Evolutionary conservation across 2,329 filamentous ascomycete species (phyloP).

Genomic region (Cladophialophora carrionii): DNA sequence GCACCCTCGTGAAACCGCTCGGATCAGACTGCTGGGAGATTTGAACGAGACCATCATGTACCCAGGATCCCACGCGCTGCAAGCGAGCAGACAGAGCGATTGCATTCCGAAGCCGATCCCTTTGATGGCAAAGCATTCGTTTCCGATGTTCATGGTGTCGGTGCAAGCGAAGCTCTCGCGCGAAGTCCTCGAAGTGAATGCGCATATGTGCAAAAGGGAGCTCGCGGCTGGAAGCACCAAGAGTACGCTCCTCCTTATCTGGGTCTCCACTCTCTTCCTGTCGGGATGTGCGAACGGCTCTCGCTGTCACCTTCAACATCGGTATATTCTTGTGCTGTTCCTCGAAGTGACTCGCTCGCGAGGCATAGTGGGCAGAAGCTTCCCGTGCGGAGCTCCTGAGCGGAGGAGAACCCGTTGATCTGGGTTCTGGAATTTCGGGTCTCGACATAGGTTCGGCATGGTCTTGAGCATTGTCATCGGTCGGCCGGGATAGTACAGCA

Average conservation of each 20-base stretch:
- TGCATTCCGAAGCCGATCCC: slow-evolving; percentile 48
- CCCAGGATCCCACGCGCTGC: slow-evolving; percentile 47
- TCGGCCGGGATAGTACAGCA: slow-evolving; percentile 6
- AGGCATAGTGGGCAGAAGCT: slow-evolving; percentile 19
- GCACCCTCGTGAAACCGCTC: slow-evolving; percentile 49
- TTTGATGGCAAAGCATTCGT: slow-evolving; percentile 46
- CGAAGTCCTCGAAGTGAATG: slow-evolving; percentile 52
- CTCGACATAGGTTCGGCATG: slow-evolving; percentile 35
- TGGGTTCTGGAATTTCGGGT: slow-evolving; percentile 29
- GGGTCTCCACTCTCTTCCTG: not conserved
- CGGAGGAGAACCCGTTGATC: slow-evolving; percentile 25
- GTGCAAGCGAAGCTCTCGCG: slow-evolving; percentile 48
- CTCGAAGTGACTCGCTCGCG: slow-evolving; percentile 1
- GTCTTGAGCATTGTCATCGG: slow-evolving; percentile 33
- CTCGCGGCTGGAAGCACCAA: slow-evolving; percentile 17
- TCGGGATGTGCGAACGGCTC: not conserved
- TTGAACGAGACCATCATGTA: slow-evolving; percentile 52
- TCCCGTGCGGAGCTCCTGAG: slow-evolving; percentile 13
- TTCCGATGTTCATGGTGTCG: slow-evolving; percentile 49
- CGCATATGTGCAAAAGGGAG: slow-evolving; percentile 36
- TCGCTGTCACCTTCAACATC: slow-evolving; percentile 14
- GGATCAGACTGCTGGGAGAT: slow-evolving; percentile 52
- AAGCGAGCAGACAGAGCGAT: slow-evolving; percentile 50
- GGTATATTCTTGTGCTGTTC: slow-evolving; percentile 7
- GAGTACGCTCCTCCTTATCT: not conserved